Evolutionary conservation across 768 basidiomycete species (phyloP), one percentile per base, ranked within the genome.

Genomic region (Scleroderma citrinum): DNA sequence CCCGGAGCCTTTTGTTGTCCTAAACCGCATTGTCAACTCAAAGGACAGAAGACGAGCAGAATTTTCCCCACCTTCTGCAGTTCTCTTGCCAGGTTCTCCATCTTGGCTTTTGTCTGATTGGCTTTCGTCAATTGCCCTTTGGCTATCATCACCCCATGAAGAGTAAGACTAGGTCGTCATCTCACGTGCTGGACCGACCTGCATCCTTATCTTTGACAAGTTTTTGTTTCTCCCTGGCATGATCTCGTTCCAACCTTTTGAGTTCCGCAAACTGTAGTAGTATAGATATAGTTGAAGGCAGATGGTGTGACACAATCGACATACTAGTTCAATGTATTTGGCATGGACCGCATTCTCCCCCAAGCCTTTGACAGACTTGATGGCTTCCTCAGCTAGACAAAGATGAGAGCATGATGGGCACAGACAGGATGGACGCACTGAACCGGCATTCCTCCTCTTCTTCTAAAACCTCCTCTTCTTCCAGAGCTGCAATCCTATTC

Each of bases 201-300:
- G 87, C 81, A 69, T 92, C 91, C 71, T 92, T 92, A 73, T 93
- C 91, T 70, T 92, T 92, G 43, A 80, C 74, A 26, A 92, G 73
- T 61, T 92, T 92, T 72, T 92, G 90, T 67, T 88, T 92, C 74
- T 92, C 91, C 69, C 89, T 92, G 35, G 89, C 83, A 59, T 92
- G 86, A 62, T 92, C 90, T 55, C 91, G 79, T 68, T 93, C 91
- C 61, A 88, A 67, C 45, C 87, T 78, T 65, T 92, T 92, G 64
- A 90, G 71, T 66, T 92, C 90, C 59, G 89, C 87, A 67, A 92
- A 93, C 90, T 93, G 59, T 20, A 59, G 42, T 56, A 61, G 46
- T 51, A 49, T 49, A 41, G 48, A 54, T 50, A 59, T 58, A 52
- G 52, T 34, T 65, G 46, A 59, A 55, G 55, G 49, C n/a, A 51